phyloP scores from a whole-genome alignment of 345 rosid genomes.

The Lepidium didymum region DNA sequence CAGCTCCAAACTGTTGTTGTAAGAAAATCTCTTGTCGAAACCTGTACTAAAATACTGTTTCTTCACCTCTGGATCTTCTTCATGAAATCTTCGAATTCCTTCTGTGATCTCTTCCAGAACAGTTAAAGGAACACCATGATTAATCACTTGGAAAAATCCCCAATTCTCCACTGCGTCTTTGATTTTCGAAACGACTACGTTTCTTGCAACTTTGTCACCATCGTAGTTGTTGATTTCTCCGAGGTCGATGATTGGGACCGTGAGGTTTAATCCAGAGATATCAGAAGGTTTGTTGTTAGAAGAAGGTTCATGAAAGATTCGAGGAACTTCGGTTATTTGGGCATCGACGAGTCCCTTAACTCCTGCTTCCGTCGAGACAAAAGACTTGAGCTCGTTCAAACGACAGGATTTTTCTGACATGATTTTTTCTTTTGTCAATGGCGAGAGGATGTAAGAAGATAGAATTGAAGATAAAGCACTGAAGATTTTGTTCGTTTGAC shows the following conservation, averaged over 20 bases:
- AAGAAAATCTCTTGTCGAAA: background rate
- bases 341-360: constrained; percentile 38
- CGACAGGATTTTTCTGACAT: constrained; percentile 14
- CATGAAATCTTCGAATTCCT: constrained; percentile 12
- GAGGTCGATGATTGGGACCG: constrained; percentile 33
- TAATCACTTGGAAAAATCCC: constrained; percentile 46
- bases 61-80: background rate
- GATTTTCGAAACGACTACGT: constrained; percentile 17
- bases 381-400: constrained; percentile 11
- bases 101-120: constrained; percentile 29
- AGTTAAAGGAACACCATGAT: constrained; percentile 35
- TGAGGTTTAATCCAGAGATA: background rate
- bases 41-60: no score
- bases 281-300: constrained; percentile 5
- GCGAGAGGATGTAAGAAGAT: no score
- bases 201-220: background rate
- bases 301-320: constrained; percentile 20
- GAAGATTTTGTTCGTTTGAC: no score
- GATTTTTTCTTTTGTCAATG: background rate
- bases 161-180: constrained; percentile 20
- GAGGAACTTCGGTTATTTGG: constrained; percentile 29
- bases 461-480: no score
- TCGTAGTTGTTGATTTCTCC: background rate
- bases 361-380: constrained; percentile 25
- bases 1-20: constrained; percentile 24